Evolutionary conservation across 768 basidiomycete genomes (phyloP).

Genomic region (Amanita subjunquillea): DNA sequence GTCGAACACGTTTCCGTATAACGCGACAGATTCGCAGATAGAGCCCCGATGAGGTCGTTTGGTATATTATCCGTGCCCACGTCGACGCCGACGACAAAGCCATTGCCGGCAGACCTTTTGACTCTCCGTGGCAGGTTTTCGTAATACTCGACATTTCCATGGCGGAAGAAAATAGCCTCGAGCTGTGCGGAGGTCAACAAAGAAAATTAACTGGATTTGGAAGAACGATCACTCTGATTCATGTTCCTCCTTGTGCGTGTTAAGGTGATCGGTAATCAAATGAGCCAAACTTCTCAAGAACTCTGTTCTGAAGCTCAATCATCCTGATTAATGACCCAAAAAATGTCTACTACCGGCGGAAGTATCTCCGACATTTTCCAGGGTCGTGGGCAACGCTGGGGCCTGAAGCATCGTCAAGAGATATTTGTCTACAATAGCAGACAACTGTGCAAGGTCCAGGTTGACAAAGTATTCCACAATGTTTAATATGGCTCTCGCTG

Average conservation of each 20-base stretch:
- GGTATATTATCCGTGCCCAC: constrained; percentile 27
- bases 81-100: constrained; percentile 43
- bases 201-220: background rate
- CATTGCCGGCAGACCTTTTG: constrained; percentile 18
- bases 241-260: constrained; percentile 23
- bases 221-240: constrained; percentile 21
- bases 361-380: constrained; percentile 23
- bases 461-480: constrained; percentile 60
- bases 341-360: constrained; percentile 23
- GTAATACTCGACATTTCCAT: constrained; percentile 34
- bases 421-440: constrained; percentile 43
- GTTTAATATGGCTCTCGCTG: constrained; percentile 42
- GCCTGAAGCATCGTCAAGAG: constrained; percentile 37
- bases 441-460: constrained; percentile 55
- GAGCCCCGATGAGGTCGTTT: constrained; percentile 51
- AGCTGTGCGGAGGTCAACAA: constrained; percentile 13
- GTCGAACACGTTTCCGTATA: constrained; percentile 20
- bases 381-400: constrained; percentile 21
- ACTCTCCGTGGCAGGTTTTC: constrained; percentile 13
- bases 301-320: background rate
- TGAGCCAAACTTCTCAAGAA: constrained; percentile 1
- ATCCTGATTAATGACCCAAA: background rate
- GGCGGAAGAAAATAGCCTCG: constrained; percentile 45
- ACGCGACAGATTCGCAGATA: constrained; percentile 29
- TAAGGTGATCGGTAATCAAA: constrained; percentile 31